Conservation (phyloP, 2,329 filamentous ascomycete species). For the Gaeumannomyces tritici region DNA sequence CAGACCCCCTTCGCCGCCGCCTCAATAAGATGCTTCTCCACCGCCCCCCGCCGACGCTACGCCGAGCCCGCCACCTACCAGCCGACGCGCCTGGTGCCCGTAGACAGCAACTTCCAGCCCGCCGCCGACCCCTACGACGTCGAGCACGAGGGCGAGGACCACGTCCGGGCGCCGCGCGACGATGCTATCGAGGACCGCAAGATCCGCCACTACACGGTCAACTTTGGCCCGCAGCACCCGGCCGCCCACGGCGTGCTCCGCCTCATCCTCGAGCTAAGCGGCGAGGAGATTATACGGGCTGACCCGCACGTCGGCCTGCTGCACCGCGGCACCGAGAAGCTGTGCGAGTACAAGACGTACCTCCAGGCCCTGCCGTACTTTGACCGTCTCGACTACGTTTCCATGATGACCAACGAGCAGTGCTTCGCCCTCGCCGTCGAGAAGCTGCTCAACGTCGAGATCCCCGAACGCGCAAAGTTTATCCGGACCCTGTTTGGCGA, state of each 20-base stretch:
- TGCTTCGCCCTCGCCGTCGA: conserved; percentile 92
- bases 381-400: conserved; percentile 96
- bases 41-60: conserved; percentile 51
- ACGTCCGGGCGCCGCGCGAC: conserved; percentile 32
- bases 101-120: conserved; percentile 52
- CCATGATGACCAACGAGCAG: conserved; percentile 99
- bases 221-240: conserved; percentile 97
- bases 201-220: conserved; percentile 98
- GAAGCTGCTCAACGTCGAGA: conserved; percentile 94
- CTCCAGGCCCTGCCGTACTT: conserved; percentile 97
- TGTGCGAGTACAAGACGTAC: conserved; percentile 99
- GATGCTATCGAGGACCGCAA: conserved; percentile 57
- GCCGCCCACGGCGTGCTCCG: conserved; percentile 97
- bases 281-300: conserved; percentile 92
- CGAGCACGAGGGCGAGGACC: conserved; percentile 23
- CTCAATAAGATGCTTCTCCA: conserved; percentile 53
- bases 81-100: conserved; percentile 54
- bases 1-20: conserved; percentile 11
- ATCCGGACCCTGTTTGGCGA: conserved; percentile 94
- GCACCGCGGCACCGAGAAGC: conserved; percentile 95
- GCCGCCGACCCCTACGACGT: conserved; percentile 39
- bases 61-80: conserved; percentile 43
- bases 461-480: conserved; percentile 91
- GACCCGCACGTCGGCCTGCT: conserved; percentile 95
- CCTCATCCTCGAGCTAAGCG: conserved; percentile 93